phyloP scores from a whole-genome alignment of 768 basidiomycete genomes.

The Ramaria sp. region DNA sequence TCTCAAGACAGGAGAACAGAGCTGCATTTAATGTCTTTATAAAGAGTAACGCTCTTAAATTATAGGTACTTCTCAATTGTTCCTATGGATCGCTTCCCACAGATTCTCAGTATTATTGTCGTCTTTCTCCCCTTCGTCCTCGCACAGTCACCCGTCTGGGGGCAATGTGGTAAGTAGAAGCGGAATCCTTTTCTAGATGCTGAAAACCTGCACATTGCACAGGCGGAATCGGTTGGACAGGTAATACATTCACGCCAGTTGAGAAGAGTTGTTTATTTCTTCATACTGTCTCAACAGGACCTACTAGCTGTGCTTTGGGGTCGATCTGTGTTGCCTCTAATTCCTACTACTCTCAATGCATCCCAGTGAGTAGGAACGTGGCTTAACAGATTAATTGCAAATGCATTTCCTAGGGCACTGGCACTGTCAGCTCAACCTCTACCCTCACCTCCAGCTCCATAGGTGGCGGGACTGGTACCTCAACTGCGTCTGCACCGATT shows the following conservation, averaged over 20 bases:
- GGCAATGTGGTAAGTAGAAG: constrained; percentile 16
- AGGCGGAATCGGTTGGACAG: constrained; percentile 25
- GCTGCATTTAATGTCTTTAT: too few relatives aligned
- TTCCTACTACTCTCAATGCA: constrained; percentile 34
- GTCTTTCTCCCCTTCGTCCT: constrained; percentile 12
- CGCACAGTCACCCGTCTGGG: constrained; percentile 19
- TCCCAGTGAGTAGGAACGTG: constrained; percentile 17
- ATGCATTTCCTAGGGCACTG: constrained; percentile 18
- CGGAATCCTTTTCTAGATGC: background rate
- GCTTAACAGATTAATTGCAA: constrained; percentile 22
- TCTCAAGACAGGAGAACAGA: too few relatives aligned
- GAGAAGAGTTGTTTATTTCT: background rate
- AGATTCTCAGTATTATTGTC: background rate
- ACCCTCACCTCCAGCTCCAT: constrained; percentile 16
- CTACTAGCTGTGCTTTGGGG: constrained; percentile 29
- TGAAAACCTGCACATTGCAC: background rate
- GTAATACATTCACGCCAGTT: background rate
- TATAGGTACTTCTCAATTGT: too few relatives aligned
- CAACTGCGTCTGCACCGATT: background rate
- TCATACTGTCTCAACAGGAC: constrained; percentile 10
- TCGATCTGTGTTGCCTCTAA: constrained; percentile 28
- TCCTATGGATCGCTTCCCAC: background rate
- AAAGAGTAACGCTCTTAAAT: too few relatives aligned
- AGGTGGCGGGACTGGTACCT: constrained; percentile 11
- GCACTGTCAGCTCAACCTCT: constrained; percentile 2